Conservation (phyloP, 345 rosid species). For the Brassica juncea region DNA sequence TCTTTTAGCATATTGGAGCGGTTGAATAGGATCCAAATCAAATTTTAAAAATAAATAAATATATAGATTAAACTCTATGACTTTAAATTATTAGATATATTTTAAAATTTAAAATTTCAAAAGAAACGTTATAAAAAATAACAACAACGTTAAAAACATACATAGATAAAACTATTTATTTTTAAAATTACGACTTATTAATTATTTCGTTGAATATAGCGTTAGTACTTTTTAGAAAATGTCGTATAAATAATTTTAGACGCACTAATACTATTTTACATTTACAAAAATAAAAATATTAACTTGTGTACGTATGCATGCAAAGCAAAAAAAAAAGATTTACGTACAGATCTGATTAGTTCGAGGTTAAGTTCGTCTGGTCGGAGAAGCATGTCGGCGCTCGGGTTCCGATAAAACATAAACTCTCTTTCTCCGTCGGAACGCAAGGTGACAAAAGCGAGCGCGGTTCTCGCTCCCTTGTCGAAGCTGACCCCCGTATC, state of each 20-base stretch:
- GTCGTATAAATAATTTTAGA: not conserved
- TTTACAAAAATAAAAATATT: not conserved
- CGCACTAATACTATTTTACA: not conserved
- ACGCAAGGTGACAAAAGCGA: slow-evolving; percentile 61
- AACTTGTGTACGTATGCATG: not conserved
- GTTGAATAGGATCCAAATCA: too few relatives aligned
- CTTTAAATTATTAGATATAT: too few relatives aligned
- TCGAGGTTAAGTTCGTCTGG: slow-evolving; percentile 56
- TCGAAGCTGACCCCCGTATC: slow-evolving; percentile 57
- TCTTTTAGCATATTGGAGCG: too few relatives aligned
- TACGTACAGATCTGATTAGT: slow-evolving; percentile 44
- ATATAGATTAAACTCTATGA: not conserved
- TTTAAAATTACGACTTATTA: too few relatives aligned
- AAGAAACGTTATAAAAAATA: too few relatives aligned
- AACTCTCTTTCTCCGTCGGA: slow-evolving; percentile 65
- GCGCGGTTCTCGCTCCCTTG: slow-evolving; percentile 62
- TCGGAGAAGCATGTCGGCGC: slow-evolving; percentile 71
- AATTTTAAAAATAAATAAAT: too few relatives aligned
- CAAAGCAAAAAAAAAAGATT: not conserved
- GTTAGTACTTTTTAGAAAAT: not conserved
- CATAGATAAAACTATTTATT: too few relatives aligned
- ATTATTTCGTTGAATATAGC: not conserved
- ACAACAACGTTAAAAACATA: too few relatives aligned
- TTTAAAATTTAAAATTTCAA: too few relatives aligned
- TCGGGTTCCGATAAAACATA: slow-evolving; percentile 67